Evolutionary conservation across 768 basidiomycete species (phyloP), one percentile per base, ranked within the genome.

Genomic region (Cystobasidium onofrii): DNA sequence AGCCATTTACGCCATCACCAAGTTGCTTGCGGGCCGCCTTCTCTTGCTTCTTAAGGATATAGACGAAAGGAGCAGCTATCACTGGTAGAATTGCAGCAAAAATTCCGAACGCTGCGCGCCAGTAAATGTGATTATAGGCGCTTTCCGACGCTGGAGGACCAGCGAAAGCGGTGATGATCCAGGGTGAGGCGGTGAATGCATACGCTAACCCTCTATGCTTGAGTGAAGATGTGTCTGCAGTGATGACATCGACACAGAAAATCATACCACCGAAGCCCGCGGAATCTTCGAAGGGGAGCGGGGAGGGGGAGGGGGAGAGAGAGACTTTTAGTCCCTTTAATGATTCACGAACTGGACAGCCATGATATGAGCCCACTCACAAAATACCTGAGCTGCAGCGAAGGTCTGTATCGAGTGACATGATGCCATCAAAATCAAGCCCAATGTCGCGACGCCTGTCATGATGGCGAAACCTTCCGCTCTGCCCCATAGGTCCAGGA

Each of bases 221-320:
- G 17, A 73, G 29, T 1, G 29, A 43, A 1, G 31, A 39, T 2
- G 71, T 52, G 52, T 78, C 75, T 15, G 70, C 71, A 0, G 74
- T 73, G 31, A 72, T n/a, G 57, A 63, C 29, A 50, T 72, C 69
- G 25, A 72, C 60, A 29, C 33, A 63, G 55, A 76, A 76, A 61
- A 76, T 79, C 74, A 78, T 72, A 20, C 77, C 78, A n/a, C 61
- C 61, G 70, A 79, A 79, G 6, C 78, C 79, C 62, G 79, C 50
- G 18, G 76, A 71, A 62, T 76, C 76, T 74, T 78, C n/a, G n/a
- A n/a, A n/a, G n/a, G n/a, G n/a, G n/a, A n/a, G n/a, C n/a, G n/a
- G n/a, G n/a, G n/a, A n/a, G n/a, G n/a, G n/a, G n/a, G n/a, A n/a
- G n/a, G n/a, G n/a, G n/a, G n/a, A n/a, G n/a, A n/a, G n/a, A n/a